A percentile compares a stretch with the other conserved stretches of the same genome.
Conservation (phyloP, 768 basidiomycete genomes). For the Pleurotus tuber-regium region DNA sequence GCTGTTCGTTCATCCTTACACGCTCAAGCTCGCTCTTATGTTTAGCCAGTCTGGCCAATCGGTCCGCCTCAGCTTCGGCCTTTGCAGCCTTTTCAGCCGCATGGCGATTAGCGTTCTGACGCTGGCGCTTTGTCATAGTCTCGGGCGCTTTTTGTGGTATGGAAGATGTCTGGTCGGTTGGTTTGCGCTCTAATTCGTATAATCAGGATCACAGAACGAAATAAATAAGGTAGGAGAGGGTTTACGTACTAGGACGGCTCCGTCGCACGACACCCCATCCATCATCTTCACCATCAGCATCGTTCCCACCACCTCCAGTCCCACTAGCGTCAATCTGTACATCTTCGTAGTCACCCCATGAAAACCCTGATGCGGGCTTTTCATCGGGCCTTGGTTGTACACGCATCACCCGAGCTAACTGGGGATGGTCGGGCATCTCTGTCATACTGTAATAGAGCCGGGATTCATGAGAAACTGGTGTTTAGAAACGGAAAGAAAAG, state of each 20-base stretch:
- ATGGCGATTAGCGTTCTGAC: slow-evolving; percentile 60
- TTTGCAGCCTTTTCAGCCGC: slow-evolving; percentile 59
- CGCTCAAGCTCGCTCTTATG: slow-evolving; percentile 63
- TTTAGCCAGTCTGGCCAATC: slow-evolving; percentile 47
- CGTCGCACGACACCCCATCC: slow-evolving; percentile 78
- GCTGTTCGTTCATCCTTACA: slow-evolving; percentile 48
- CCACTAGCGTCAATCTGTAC: slow-evolving; percentile 37
- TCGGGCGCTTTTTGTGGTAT: slow-evolving; percentile 35
- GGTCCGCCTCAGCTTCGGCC: slow-evolving; percentile 49
- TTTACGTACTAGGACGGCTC: slow-evolving; percentile 36
- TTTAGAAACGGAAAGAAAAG: slow-evolving; percentile 10
- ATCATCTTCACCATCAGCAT: slow-evolving; percentile 71
- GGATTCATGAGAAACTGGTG: slow-evolving; percentile 2
- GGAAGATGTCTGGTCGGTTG: slow-evolving; percentile 3
- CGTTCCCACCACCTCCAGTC: slow-evolving; percentile 39
- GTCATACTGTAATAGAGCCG: slow-evolving; percentile 50
- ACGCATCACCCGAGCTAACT: slow-evolving; percentile 66
- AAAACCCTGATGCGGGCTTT: slow-evolving; percentile 60
- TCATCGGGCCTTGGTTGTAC: slow-evolving; percentile 57
- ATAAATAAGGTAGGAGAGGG: not conserved
- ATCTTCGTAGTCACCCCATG: slow-evolving; percentile 80
- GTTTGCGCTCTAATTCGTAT: slow-evolving; percentile 15
- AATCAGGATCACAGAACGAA: too few species aligned
- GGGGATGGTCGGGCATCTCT: slow-evolving; percentile 52
- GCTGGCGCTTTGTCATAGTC: slow-evolving; percentile 62